Evolutionary conservation across 805 yeast genomes (phyloP).

Genomic region (Diddensiella caesifluorescens): DNA sequence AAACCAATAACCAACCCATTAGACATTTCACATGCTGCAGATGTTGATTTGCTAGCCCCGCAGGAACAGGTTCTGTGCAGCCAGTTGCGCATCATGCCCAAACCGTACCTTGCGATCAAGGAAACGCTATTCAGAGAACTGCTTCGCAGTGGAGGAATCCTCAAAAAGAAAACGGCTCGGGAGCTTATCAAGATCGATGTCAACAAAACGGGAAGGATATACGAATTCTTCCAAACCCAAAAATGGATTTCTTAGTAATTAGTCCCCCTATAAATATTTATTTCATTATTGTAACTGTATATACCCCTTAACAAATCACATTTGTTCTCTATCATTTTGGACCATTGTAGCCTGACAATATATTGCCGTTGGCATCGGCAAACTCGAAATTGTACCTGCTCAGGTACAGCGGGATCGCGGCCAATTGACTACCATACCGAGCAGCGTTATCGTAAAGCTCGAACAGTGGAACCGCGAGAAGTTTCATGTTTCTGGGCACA

Average conservation of each 20-base stretch:
- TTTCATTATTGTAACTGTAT: not conserved
- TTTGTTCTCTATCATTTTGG: not conserved
- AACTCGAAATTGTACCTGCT: constrained; percentile 32
- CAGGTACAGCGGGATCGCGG: constrained; percentile 35
- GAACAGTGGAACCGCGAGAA: constrained; percentile 32
- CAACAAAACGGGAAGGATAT: constrained; percentile 77
- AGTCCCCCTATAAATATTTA: constrained; percentile 10
- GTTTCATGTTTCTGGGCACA: constrained; percentile 30
- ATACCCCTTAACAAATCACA: not conserved
- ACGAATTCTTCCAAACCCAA: constrained; percentile 88
- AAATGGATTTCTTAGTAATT: constrained; percentile 58
- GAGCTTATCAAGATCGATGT: constrained; percentile 82
- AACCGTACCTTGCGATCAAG: constrained; percentile 89
- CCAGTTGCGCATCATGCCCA: constrained; percentile 78
- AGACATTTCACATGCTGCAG: constrained; percentile 58
- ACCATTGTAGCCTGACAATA: not conserved
- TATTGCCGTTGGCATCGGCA: constrained; percentile 1
- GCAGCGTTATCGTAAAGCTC: constrained; percentile 31
- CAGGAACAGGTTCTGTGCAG: constrained; percentile 87
- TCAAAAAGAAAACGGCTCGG: constrained; percentile 81
- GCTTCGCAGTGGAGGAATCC: constrained; percentile 72
- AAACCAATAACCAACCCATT: constrained; percentile 33
- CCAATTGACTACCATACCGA: constrained; percentile 30
- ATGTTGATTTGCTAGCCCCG: constrained; percentile 73
- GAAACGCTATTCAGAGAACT: constrained; percentile 85